Evolutionary conservation across 108 stramenopile genomes (phyloP).

Genomic region (Skeletonema tropicum): DNA sequence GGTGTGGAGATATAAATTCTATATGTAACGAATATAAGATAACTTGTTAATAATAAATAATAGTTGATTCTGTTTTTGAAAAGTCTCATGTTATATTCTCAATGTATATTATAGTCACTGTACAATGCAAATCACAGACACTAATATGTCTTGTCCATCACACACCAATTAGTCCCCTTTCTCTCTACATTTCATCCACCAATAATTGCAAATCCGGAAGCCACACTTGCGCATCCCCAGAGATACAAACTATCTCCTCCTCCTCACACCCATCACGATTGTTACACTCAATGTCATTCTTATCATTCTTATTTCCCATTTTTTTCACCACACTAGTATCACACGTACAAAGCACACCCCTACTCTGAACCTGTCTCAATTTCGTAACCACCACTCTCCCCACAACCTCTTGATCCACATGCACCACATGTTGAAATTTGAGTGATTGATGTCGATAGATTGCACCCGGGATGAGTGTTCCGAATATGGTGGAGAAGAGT

Average conservation of each 20-base stretch:
- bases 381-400: constrained; percentile 56
- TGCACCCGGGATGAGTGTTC: constrained; percentile 73
- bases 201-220: constrained; percentile 11
- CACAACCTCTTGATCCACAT: constrained; percentile 52
- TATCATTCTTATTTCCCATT: not conserved
- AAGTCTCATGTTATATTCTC: too few relatives aligned
- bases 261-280: constrained; percentile 6
- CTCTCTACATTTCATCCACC: not conserved
- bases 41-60: too few relatives aligned
- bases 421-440: constrained; percentile 61
- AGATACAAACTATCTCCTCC: constrained; percentile 21
- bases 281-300: not conserved
- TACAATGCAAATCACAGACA: not conserved
- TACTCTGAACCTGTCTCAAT: constrained; percentile 37
- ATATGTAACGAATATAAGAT: too few relatives aligned
- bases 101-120: too few relatives aligned
- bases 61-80: too few relatives aligned
- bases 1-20: too few relatives aligned
- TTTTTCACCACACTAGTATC: constrained; percentile 48
- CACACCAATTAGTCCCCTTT: not conserved
- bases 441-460: constrained; percentile 75
- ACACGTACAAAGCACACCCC: constrained; percentile 59
- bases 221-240: constrained; percentile 51
- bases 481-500: constrained; percentile 85
- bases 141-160: not conserved